Evolutionary conservation across 2,329 filamentous ascomycete species (phyloP).

Genomic region (Akanthomyces uredinophilus): DNA sequence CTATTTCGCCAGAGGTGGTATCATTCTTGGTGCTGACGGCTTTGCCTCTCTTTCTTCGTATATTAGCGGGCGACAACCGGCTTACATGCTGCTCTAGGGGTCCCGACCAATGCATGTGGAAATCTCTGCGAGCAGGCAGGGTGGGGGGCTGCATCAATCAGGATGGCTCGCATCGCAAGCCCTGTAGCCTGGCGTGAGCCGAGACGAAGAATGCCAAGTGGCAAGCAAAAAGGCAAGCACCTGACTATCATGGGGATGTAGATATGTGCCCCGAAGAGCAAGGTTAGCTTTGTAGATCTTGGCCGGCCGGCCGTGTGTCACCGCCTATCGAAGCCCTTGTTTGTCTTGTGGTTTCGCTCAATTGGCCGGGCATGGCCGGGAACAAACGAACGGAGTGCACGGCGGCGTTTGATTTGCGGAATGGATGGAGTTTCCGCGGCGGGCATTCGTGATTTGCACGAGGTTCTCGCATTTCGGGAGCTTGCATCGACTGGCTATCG

Average conservation of each 20-base stretch:
- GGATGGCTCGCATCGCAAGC: background rate
- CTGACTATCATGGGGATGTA: background rate
- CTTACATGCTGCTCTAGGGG: constrained; percentile 8
- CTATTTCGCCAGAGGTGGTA: constrained; percentile 5
- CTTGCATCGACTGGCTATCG: background rate
- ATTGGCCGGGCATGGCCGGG: background rate
- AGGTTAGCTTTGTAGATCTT: constrained; percentile 8
- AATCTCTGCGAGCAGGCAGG: background rate
- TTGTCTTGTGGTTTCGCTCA: background rate
- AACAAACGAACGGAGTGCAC: background rate
- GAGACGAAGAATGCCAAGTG: background rate
- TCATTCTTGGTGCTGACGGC: constrained; percentile 10
- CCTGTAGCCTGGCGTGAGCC: background rate
- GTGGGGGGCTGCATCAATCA: background rate
- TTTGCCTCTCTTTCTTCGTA: background rate
- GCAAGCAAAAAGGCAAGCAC: background rate
- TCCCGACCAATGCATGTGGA: background rate
- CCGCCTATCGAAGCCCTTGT: background rate
- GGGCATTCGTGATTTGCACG: background rate
- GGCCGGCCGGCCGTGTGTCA: background rate
- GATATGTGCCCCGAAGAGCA: background rate
- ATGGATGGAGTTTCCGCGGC: background rate
- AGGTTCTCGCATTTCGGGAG: constrained; percentile 1
- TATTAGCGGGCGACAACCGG: constrained; percentile 14
- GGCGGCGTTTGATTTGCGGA: background rate